phyloP scores from a whole-genome alignment of 352 stramenopile genomes.

The Phytophthora crassamura region DNA sequence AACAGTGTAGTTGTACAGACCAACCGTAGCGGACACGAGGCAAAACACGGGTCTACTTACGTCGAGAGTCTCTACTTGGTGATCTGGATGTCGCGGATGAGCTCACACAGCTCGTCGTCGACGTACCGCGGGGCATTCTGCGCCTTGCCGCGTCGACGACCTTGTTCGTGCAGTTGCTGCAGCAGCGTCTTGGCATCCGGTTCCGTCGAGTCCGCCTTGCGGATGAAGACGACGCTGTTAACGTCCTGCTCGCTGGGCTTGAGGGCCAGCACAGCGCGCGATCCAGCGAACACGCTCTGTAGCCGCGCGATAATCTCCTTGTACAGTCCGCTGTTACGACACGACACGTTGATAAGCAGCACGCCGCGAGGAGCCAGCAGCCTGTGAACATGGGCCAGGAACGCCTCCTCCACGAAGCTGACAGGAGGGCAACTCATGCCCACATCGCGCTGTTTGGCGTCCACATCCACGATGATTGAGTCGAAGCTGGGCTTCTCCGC shows the following conservation, averaged over 20 bases:
- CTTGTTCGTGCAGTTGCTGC: conserved; percentile 45
- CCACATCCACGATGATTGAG: conserved; percentile 81
- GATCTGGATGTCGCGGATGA: conserved; percentile 62
- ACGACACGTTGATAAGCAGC: conserved; percentile 75
- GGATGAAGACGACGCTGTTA: conserved; percentile 68
- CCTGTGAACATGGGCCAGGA: conserved; percentile 47
- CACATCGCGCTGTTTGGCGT: conserved; percentile 72
- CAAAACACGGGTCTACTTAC: conserved; percentile 28
- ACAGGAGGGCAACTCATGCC: conserved; percentile 75
- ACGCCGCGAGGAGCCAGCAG: conserved; percentile 49
- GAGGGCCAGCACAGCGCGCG: conserved; percentile 35
- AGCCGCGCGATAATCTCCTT: conserved; percentile 59
- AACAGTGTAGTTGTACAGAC: not conserved
- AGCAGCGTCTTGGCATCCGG: conserved; percentile 36
- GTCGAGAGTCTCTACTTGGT: conserved; percentile 36
- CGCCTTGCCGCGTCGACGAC: conserved; percentile 40
- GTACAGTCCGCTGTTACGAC: conserved; percentile 48
- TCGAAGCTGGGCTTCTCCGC: conserved; percentile 39
- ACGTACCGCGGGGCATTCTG: conserved; percentile 41
- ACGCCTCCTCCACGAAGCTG: conserved; percentile 60
- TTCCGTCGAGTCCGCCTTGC: conserved; percentile 43
- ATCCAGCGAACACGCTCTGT: conserved; percentile 40
- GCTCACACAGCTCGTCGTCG: conserved; percentile 56
- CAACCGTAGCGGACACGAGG: conserved; percentile 4
- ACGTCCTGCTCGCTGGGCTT: conserved; percentile 63